Base-by-base conservation (phyloP, 2,329 filamentous ascomycete species). In the Dryadomyces quercus-mongolicae region DNA sequence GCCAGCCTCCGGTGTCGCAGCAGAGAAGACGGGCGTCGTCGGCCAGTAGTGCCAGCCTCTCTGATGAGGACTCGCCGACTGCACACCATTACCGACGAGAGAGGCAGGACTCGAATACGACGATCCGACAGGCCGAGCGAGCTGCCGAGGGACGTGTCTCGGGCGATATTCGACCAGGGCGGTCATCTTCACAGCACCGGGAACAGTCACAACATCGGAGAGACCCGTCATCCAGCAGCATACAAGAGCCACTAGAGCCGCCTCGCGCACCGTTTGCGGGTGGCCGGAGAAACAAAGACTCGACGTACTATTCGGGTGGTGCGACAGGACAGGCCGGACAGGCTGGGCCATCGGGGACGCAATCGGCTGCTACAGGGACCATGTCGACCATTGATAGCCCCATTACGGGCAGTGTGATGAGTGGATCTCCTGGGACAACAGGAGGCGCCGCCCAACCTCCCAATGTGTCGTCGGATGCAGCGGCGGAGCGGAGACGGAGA, bases 181-280 rank as follows among this genome's bases (percentile, higher is more conserved):
- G 62, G 66, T 44, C 61, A 21, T 63, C n/a, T 62, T 74, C n/a
- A 66, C 49, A 25, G 52, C 51, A 51, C 5, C 20, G 21, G 34
- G 5, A 10, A 7, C 48, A 40, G 48, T 22, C 48, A 18, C 48
- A 36, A 12, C 46, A 21, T 8, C 25, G 31, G 8, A 6, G 25
- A n/a, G 31, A 49, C 18, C 48, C 48, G 15, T 40, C 49, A 5
- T 34, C 21, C n/a, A 51, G 38, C 38, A 51, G 34, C 18, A 21
- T 42, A 5, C 63, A 82, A 1, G 74, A 73, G 12, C 79, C 79
- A 5, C 63, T 82, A 2, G 74, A 73, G 12, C 79, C 79, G 2
- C 80, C 81, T 0, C 74, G 76, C 54, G 77, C 81, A 10, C 71
- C 77, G 6, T 81, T 79, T 61, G 76, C 78, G 5, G 74, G 71